Evolutionary conservation across 1,284 basidiomycete species (phyloP), one percentile per base, ranked within the genome.

Genomic region (Pseudozyma sp.): DNA sequence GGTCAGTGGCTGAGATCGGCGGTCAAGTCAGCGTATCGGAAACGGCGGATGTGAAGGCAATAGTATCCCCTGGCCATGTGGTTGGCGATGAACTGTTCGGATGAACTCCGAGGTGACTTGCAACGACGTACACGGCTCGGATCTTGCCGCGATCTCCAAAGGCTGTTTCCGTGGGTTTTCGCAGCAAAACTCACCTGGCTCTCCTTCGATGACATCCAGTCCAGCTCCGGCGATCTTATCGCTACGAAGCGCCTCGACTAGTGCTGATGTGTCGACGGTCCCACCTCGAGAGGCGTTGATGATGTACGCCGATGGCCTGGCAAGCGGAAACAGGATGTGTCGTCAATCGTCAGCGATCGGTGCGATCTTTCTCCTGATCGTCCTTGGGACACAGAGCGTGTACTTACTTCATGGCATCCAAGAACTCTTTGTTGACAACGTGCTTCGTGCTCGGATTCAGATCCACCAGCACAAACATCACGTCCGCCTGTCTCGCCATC

Each of bases 131-230:
- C 19, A 10, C 4, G 29, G 14, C 16, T 33, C 58, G 50, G 65
- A 61, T 61, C 58, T 61, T 61, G 49, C 65, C 65, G 43, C 1
- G 57, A 14, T 53, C 54, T 44, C 4, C 5, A 1, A 2, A 2
- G 47, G 60, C 17, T 63, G 9, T 63, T 55, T 55, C 53, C 62
- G 51, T 24, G 19, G 9, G 17, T 8, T 19, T 5, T 24, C 7
- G 17, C 8, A 19, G 9, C 14, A 24, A 13, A 5, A 70, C 72
- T 66, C 29, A 75, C 72, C 86, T 0, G 96, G 96, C 85, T 99
- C 96, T 34, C 93, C 93, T 73, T 94, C 93, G 11, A 97, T 90
- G 35, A 98, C 96, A 84, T 99, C 96, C 7, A 99, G 81, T 0
- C 93, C 96, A 0, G 96, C 96, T 24, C 91, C 94, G 87, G 92